Conservation (phyloP, 495 filamentous ascomycete species). For the Mycothermus thermophilus region DNA sequence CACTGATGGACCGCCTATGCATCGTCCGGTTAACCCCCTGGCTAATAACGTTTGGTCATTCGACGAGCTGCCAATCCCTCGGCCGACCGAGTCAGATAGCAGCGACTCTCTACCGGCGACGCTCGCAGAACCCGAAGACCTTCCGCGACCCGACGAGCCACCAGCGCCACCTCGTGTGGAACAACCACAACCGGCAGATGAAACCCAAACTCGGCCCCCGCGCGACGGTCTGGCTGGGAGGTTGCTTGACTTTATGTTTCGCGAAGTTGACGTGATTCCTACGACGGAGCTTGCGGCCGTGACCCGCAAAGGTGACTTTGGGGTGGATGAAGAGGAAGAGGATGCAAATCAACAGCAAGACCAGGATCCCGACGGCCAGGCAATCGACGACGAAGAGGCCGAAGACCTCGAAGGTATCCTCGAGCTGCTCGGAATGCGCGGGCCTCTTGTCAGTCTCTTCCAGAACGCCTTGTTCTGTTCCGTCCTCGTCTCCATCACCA, state of each 20-base stretch:
- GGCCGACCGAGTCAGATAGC: neutral
- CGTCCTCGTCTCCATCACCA: constrained; percentile 73
- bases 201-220: too few species aligned
- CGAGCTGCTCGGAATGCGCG: constrained; percentile 93
- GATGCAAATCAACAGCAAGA: constrained; percentile 7
- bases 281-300: constrained; percentile 20
- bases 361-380: too few species aligned
- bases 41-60: constrained; percentile 40
- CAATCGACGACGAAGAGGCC: constrained; percentile 65
- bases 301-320: constrained; percentile 19
- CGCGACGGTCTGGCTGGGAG: too few species aligned
- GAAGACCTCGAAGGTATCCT: constrained; percentile 97
- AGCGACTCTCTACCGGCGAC: too few species aligned
- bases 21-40: constrained; percentile 24
- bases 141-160: too few species aligned
- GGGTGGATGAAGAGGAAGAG: constrained; percentile 25
- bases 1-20: constrained; percentile 33
- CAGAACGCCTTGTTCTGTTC: constrained; percentile 93
- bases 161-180: too few species aligned
- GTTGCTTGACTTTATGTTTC: constrained; percentile 39
- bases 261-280: constrained; percentile 18
- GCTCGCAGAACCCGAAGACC: constrained; percentile 18
- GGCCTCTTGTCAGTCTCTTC: constrained; percentile 73
- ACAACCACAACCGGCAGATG: too few species aligned
- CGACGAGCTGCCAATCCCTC: constrained; percentile 11